Base-by-base conservation (phyloP, 2,329 filamentous ascomycete genomes). In the Pseudocercospora crystallina region DNA sequence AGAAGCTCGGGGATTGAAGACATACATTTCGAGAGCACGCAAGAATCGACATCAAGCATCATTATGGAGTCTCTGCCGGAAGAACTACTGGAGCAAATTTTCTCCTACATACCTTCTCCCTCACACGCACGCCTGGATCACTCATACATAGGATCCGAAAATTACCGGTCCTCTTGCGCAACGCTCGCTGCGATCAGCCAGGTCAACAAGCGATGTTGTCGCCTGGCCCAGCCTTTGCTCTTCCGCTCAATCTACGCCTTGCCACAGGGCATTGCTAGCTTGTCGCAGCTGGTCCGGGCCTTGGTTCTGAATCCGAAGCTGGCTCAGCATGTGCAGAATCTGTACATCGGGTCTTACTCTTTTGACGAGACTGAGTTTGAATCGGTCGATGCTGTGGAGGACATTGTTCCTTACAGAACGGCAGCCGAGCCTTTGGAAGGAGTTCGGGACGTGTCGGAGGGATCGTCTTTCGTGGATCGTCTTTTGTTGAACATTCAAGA, bases 41-140 rank as follows among this genome's bases (percentile, higher is more conserved):
- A 26, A 26, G 20, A 26, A 26, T 26, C 20, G 20, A 7, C 20
- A 3, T 26, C 3, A 7, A 26, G 20, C 20, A 26, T 26, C 20
- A 26, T 7, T 7, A 26, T 26, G 20, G 20, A 26, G 20, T 4
- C 20, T n/a, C 35, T 55, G 14, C 53, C 53, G 15, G 40, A 49
- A 15, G 46, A 55, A 37, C 14, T 58, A n/a, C 43, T 56, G 13
- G 36, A 37, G 34, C 20, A 13, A 7, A 45, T 54, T 10, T 42
- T 53, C 11, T 49, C 45, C 12, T 30, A 51, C 36, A 31, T 51
- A 10, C 26, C 36, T n/a, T 32, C 20, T 31, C 20, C 20, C 20
- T 26, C 20, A 26, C 7, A 26, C 20, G 20, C 20, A 26, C 20
- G 20, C 20, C 20, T 26, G 20, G 26, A 17, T 34, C 33, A 33